Evolutionary conservation across 2,329 filamentous ascomycete genomes (phyloP).

Genomic region (Fusarium dlaminii): DNA sequence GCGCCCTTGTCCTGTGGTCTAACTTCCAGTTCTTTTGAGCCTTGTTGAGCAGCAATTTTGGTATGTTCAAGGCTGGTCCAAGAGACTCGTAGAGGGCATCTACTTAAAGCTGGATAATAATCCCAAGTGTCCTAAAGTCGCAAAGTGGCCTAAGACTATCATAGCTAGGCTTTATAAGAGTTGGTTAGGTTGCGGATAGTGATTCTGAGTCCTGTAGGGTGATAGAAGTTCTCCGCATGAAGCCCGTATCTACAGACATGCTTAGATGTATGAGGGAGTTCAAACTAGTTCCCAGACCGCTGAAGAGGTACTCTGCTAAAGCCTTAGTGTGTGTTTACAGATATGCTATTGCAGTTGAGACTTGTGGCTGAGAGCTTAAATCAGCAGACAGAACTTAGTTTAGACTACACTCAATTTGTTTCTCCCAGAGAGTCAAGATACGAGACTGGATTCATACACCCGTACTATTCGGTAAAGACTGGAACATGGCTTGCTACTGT

Average conservation of each 20-base stretch:
- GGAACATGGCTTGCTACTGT: rapidly evolving
- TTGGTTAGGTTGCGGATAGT: rapidly evolving
- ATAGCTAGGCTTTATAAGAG: rapidly evolving
- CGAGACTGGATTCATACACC: not conserved
- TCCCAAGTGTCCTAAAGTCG: not conserved
- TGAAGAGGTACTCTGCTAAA: not conserved
- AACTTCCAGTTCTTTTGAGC: not conserved
- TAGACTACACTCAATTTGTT: not conserved
- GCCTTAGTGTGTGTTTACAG: rapidly evolving
- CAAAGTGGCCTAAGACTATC: not conserved
- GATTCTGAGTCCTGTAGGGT: not conserved
- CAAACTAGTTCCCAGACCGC: rapidly evolving
- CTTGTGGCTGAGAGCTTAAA: too few species aligned
- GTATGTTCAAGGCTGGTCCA: not conserved
- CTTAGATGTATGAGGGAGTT: not conserved
- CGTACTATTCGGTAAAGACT: not conserved
- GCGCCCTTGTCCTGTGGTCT: not conserved
- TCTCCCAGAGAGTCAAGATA: too few species aligned
- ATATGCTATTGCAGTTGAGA: too few species aligned
- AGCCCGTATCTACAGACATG: not conserved
- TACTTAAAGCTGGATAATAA: not conserved
- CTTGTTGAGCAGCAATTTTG: not conserved
- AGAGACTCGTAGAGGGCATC: not conserved
- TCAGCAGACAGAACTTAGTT: too few species aligned
- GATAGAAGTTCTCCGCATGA: not conserved